Evolutionary conservation across 129 eudicot species (phyloP), one percentile per base, ranked within the genome.

Genomic region (Arctium lappa): DNA sequence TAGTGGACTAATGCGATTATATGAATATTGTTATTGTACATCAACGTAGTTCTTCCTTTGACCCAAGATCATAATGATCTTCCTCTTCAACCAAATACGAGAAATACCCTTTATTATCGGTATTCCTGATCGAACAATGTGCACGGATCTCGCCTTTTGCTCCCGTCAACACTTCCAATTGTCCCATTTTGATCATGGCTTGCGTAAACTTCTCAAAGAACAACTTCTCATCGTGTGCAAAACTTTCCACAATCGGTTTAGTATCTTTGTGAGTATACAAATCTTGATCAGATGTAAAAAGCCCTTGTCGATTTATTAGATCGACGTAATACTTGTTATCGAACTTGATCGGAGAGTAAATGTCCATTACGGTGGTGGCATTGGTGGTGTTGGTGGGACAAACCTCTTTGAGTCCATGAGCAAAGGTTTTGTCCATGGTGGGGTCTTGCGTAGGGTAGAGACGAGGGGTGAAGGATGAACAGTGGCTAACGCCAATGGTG

Each of bases 171-270:
- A 90, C 94, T 38, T 87, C 72, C 80, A 90, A 22, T 62, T 90
- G 94, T 29, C 94, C 94, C 94, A 90, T 90, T 60, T 90, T 90
- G 10, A 89, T 78, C 90, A 90, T 90, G 69, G 88, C 89, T 11
- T 36, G 2, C 48, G 86, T 89, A 80, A 90, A 90, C 39, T 86
- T 80, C 34, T 90, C 92, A 79, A 90, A 88, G 80, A 90, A 90
- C 71, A 86, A 79, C 72, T 73, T 81, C 80, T 90, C 88, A 62
- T 90, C 87, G 76, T 63, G 76, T 22, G 92, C 94, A 80, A 90
- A 90, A 42, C 89, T 85, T 56, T 73, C 77, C 31, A 90, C 92
- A 50, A 88, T 90, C 1, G 80, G 88, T 79, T 63, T 86, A 6
- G 92, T 90, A 75, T 69, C 87, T 13, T 63, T 22, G 75, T 90